Percentiles rank a stretch among this genome's conserved stretches.
Conservation (phyloP, 768 basidiomycete species). For the Lactarius vividus region DNA sequence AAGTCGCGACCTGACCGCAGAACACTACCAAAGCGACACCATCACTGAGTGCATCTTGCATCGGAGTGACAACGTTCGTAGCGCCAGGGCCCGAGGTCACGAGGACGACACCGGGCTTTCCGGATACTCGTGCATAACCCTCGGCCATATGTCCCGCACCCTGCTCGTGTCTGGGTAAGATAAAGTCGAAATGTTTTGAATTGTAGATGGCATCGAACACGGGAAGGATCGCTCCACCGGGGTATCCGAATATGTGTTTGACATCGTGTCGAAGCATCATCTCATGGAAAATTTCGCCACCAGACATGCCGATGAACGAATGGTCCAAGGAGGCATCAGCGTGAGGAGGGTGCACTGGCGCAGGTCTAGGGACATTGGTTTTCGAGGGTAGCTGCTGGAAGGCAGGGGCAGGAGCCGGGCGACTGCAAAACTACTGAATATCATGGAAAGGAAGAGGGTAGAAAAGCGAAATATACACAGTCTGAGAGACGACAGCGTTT, state of each 20-base stretch:
- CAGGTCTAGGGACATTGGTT: conserved; percentile 39
- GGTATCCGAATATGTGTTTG: conserved; percentile 97
- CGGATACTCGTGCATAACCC: conserved; percentile 96
- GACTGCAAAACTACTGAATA: conserved; percentile 39
- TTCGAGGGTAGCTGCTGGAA: conserved; percentile 50
- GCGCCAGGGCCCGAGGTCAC: conserved; percentile 98
- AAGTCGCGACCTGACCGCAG: conserved; percentile 96
- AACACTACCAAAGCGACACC: conserved; percentile 95
- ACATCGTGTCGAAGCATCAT: conserved; percentile 98
- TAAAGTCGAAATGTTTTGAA: conserved; percentile 90
- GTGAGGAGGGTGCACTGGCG: conserved; percentile 36
- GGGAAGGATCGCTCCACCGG: conserved; percentile 95
- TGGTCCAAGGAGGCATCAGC: conserved; percentile 61
- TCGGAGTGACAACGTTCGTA: conserved; percentile 95
- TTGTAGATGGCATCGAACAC: conserved; percentile 99
- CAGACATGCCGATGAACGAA: conserved; percentile 90
- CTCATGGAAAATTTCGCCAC: conserved; percentile 98
- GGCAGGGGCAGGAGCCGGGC: conserved; percentile 59
- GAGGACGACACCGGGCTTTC: conserved; percentile 95
- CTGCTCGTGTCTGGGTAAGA: conserved; percentile 95
- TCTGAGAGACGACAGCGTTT: conserved; percentile 59
- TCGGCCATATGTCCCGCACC: conserved; percentile 99
- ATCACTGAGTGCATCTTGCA: conserved; percentile 96
- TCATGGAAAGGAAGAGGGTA: not conserved
- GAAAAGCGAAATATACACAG: conserved; percentile 47